Base-by-base conservation (phyloP, 805 yeast species). In the Isabelozyma rhagii region DNA sequence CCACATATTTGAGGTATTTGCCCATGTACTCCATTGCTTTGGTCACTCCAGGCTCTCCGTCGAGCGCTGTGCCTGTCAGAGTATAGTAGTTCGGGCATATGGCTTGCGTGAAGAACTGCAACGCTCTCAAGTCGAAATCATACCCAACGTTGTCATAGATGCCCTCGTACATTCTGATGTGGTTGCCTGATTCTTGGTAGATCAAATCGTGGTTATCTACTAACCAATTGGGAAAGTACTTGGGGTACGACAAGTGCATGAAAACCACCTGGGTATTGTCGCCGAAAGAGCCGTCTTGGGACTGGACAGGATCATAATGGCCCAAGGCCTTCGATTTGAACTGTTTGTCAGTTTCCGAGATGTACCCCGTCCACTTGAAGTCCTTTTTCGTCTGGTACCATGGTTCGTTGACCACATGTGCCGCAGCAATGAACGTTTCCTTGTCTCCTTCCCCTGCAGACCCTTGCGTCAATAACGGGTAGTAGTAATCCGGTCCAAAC, bases 371-470 rank as follows among this genome's bases (percentile, higher is more conserved):
- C 64, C 65, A 60, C 43, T 56, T 52, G 55, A 73, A 73, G 43
- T 50, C 80, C 74, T 61, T 82, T 58, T 50, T 78, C 67, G 59
- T 66, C 63, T 85, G 91, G 60, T 77, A 81, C 62, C 74, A 83
- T 2, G 80, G 75, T 47, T 71, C 66, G 0, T 64, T 55, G 59
- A 80, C 58, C 1, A 69, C 83, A 47, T 76, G 73, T 3, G 91
- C 88, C 1, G 89, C 91, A 8, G 86, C 81, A 39, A 82, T 77
- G 55, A 84, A 85, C 0, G 93, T 85, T 59, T 87, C 93, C 61
- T 87, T 87, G 60, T 87, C 93, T 46, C 93, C 92, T 69, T 86
- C 87, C 27, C 93, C 93, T 1, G 89, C 83, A 25, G 82, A 74
- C 4, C 89, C 89, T 60, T 85, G 92, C 0, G 89, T 79, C 54